Conservation (phyloP, 352 stramenopile species). For the Hyaloperonospora brassicae region DNA sequence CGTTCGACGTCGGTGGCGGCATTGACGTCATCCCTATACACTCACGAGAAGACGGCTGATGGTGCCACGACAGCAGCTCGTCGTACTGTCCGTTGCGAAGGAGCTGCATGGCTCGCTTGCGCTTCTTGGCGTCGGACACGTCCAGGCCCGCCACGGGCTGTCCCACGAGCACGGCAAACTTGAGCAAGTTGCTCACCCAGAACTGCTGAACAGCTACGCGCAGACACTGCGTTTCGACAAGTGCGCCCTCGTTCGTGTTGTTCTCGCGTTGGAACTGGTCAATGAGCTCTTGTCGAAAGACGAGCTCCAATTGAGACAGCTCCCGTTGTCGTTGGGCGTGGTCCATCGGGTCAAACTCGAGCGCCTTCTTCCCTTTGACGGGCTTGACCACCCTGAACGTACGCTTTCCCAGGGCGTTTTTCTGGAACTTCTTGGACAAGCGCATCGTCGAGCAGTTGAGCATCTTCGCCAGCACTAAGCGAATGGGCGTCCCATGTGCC, state of each 20-base stretch:
- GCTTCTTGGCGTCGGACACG: constrained; percentile 77
- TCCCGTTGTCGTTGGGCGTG: constrained; percentile 62
- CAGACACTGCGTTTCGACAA: constrained; percentile 64
- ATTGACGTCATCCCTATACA: constrained; percentile 36
- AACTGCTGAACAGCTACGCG: constrained; percentile 77
- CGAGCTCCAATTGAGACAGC: constrained; percentile 58
- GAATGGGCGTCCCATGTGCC: constrained; percentile 76
- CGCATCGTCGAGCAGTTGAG: constrained; percentile 87
- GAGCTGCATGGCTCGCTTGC: constrained; percentile 68
- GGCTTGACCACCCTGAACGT: constrained; percentile 78
- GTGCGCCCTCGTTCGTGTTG: constrained; percentile 68
- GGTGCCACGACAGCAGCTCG: constrained; percentile 60
- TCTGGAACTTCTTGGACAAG: constrained; percentile 86
- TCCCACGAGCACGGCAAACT: constrained; percentile 67
- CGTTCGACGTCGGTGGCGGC: constrained; percentile 20
- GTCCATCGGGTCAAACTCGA: constrained; percentile 63
- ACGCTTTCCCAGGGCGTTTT: constrained; percentile 79
- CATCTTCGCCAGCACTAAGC: constrained; percentile 73
- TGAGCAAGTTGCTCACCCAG: constrained; percentile 80
- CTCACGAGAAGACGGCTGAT: constrained; percentile 22
- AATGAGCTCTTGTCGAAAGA: constrained; percentile 77
- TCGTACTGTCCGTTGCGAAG: constrained; percentile 71
- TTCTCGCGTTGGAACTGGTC: constrained; percentile 78
- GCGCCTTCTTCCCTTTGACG: constrained; percentile 44
- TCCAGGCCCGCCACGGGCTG: constrained; percentile 68